A percentile compares a stretch with the other conserved stretches of the same genome.
Evolutionary conservation across 306 rosid species (phyloP).

Genomic region (Prosopis cineraria): DNA sequence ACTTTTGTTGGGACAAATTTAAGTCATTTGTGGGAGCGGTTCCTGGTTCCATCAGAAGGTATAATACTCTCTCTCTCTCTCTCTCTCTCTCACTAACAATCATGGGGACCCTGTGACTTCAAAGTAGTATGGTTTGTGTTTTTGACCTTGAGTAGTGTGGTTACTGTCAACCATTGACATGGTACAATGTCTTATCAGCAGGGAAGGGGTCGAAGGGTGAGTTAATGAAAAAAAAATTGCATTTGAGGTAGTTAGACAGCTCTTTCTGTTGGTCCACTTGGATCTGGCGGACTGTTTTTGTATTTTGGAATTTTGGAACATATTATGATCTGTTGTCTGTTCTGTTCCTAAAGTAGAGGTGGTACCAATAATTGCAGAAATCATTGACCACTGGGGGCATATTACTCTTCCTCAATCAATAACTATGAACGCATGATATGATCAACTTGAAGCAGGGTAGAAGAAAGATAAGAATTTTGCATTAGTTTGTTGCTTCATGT

Average conservation of each 20-base stretch:
- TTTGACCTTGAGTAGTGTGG: too few species aligned
- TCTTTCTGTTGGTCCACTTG: neutral
- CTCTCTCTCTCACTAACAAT: neutral
- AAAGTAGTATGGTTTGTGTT: too few species aligned
- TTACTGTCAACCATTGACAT: neutral
- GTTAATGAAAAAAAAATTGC: slow-evolving; percentile 16
- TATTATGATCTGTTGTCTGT: slow-evolving; percentile 8
- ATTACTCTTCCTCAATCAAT: neutral
- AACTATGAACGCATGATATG: slow-evolving; percentile 7
- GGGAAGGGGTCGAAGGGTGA: slow-evolving; percentile 1
- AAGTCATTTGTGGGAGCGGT: slow-evolving; percentile 80
- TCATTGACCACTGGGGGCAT: slow-evolving; percentile 8
- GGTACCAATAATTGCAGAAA: slow-evolving; percentile 17
- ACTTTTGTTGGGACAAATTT: slow-evolving; percentile 93
- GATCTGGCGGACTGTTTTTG: neutral
- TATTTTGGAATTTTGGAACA: neutral
- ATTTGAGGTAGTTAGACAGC: slow-evolving; percentile 9
- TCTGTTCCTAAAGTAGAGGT: slow-evolving; percentile 11
- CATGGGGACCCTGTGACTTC: slow-evolving; percentile 9
- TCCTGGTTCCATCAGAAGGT: slow-evolving; percentile 78
- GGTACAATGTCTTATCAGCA: slow-evolving; percentile 20
- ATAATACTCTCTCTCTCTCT: slow-evolving; percentile 12
- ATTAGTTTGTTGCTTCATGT: neutral
- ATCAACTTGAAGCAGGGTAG: slow-evolving; percentile 1
- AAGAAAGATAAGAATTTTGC: neutral